Percentiles rank a stretch among this genome's conserved stretches.
Conservation (phyloP, 495 filamentous ascomycete species). For the Jackrogersella multiformis region DNA sequence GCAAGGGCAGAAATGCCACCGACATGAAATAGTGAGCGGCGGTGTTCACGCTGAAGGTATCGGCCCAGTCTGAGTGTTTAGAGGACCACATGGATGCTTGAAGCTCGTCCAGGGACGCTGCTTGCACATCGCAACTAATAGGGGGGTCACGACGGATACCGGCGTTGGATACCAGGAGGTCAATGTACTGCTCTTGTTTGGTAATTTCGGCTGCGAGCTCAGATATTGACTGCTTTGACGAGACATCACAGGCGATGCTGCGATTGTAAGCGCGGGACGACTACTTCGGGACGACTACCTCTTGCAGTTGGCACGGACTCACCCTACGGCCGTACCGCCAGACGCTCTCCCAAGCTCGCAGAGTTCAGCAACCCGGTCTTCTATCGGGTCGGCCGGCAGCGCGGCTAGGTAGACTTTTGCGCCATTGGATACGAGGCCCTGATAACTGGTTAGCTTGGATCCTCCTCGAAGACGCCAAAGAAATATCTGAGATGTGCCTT, state of each 20-base stretch:
- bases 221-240: slow-evolving; percentile 51
- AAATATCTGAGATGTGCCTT: slow-evolving; percentile 37
- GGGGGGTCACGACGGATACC: neutral
- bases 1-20: slow-evolving; percentile 53
- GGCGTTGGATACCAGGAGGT: neutral
- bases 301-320: neutral
- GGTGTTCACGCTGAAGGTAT: slow-evolving; percentile 55
- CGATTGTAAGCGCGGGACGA: neutral
- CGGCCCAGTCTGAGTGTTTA: slow-evolving; percentile 48
- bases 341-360: slow-evolving; percentile 43
- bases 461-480: neutral
- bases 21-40: slow-evolving; percentile 58
- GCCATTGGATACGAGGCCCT: slow-evolving; percentile 56
- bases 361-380: slow-evolving; percentile 46
- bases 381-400: slow-evolving; percentile 50
- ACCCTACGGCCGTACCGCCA: slow-evolving; percentile 52
- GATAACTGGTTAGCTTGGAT: neutral
- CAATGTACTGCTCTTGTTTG: slow-evolving; percentile 31
- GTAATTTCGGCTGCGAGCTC: slow-evolving; percentile 39
- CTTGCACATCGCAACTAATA: slow-evolving; percentile 50
- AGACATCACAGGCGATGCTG: slow-evolving; percentile 53
- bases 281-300: neutral
- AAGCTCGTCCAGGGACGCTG: slow-evolving; percentile 48
- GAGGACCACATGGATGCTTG: slow-evolving; percentile 58
- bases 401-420: slow-evolving; percentile 55